Percentiles rank a stretch among this genome's conserved stretches.
phyloP scores from a whole-genome alignment of 2,329 filamentous ascomycete genomes.

The Colletotrichum higginsianum region DNA sequence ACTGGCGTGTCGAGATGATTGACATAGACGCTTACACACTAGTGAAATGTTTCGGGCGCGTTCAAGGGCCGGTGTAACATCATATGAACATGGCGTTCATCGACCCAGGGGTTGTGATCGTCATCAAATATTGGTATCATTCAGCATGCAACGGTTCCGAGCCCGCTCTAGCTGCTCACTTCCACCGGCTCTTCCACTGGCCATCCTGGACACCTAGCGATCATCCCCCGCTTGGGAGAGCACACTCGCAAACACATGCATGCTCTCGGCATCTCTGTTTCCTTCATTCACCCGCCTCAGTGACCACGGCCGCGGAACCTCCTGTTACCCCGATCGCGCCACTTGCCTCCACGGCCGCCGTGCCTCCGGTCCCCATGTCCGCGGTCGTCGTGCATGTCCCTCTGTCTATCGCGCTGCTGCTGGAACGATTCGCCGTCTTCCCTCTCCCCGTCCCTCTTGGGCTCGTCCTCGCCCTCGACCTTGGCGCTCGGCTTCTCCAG shows the following conservation, averaged over 20 bases:
- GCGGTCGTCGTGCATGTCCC: constrained; percentile 57
- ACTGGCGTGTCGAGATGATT: too few species aligned
- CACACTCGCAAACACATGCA: neutral
- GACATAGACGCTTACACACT: too few species aligned
- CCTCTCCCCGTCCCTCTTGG: constrained; percentile 68
- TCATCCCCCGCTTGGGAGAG: neutral
- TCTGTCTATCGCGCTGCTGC: constrained; percentile 49
- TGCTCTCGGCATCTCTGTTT: neutral
- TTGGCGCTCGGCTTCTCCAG: constrained; percentile 83
- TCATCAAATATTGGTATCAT: constrained; percentile 25
- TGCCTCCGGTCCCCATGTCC: constrained; percentile 50
- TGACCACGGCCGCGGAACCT: constrained; percentile 52
- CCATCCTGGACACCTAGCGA: too few species aligned
- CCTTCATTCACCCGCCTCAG: neutral
- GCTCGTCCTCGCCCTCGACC: constrained; percentile 72
- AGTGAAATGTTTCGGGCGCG: neutral
- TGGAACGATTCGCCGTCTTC: constrained; percentile 58
- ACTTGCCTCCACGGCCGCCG: constrained; percentile 51
- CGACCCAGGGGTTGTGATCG: neutral
- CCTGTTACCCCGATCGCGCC: constrained; percentile 48
- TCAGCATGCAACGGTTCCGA: neutral
- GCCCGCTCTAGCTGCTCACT: neutral
- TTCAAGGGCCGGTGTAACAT: neutral
- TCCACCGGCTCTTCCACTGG: neutral
- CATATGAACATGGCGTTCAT: neutral